Conservation (phyloP, 2,329 filamentous ascomycete genomes). For the Xenosphaeropsis pyriputrescens region DNA sequence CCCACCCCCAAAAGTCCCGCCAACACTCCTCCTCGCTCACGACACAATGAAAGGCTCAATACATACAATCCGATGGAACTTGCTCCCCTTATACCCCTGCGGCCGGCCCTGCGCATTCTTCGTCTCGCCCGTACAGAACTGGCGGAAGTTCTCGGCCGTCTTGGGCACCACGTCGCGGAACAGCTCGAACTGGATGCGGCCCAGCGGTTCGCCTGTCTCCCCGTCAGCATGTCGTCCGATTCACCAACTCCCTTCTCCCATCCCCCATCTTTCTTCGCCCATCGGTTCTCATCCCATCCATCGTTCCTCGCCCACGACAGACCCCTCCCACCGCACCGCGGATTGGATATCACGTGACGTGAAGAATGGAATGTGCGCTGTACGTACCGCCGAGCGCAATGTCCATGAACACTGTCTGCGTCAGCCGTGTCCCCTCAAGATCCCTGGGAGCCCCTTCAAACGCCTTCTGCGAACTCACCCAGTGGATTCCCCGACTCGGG, state of each 20-base stretch:
- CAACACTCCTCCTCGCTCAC: too few relatives aligned
- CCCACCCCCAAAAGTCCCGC: too few relatives aligned
- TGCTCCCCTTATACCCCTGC: slow-evolving; percentile 87
- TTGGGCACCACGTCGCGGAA: slow-evolving; percentile 73
- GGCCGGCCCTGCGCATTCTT: slow-evolving; percentile 65
- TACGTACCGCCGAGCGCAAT: slow-evolving; percentile 48
- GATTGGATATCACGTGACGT: too few relatives aligned
- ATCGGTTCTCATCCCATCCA: background rate
- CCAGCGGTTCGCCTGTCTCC: slow-evolving; percentile 61
- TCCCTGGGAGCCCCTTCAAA: too few relatives aligned
- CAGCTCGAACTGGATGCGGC: slow-evolving; percentile 80
- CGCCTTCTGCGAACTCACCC: slow-evolving; percentile 7
- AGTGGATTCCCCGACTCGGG: slow-evolving; percentile 27
- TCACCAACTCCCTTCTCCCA: background rate
- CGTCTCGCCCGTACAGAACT: slow-evolving; percentile 89
- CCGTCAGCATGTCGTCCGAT: too few relatives aligned
- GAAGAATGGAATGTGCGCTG: too few relatives aligned
- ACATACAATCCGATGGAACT: slow-evolving; percentile 84
- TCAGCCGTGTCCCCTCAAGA: too few relatives aligned
- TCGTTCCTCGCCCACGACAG: too few relatives aligned
- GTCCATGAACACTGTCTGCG: slow-evolving; percentile 42
- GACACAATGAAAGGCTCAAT: slow-evolving; percentile 1
- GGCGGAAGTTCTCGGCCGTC: slow-evolving; percentile 92
- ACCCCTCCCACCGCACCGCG: too few relatives aligned
- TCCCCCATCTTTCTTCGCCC: background rate